Percentiles rank a stretch among this genome's conserved stretches.
Evolutionary conservation across 2,329 filamentous ascomycete species (phyloP).

Genomic region (Trichoderma simmonsii): DNA sequence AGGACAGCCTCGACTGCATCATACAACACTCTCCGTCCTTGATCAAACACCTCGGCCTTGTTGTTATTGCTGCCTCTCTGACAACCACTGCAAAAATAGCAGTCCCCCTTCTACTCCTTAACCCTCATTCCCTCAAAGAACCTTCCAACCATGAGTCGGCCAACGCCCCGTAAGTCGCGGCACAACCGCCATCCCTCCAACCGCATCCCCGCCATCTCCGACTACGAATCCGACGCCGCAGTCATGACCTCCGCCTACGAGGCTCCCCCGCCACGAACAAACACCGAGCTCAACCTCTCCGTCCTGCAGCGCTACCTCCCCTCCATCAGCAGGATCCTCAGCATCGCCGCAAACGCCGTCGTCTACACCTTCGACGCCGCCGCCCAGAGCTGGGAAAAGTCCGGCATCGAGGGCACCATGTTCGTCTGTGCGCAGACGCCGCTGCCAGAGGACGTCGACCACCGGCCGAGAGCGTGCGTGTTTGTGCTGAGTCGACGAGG

Average conservation of each 20-base stretch:
- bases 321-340: slow-evolving; percentile 67
- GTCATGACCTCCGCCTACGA: slow-evolving; percentile 38
- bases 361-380: slow-evolving; percentile 74
- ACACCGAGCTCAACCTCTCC: slow-evolving; percentile 81
- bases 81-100: not conserved
- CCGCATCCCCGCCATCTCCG: slow-evolving; percentile 44
- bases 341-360: slow-evolving; percentile 80
- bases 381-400: slow-evolving; percentile 75
- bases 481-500: slow-evolving; percentile 72
- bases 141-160: slow-evolving; percentile 40
- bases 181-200: slow-evolving; percentile 43
- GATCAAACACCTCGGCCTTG: not conserved
- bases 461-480: slow-evolving; percentile 51
- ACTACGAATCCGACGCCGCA: slow-evolving; percentile 66
- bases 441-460: slow-evolving; percentile 33
- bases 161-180: slow-evolving; percentile 40
- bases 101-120: too few relatives aligned
- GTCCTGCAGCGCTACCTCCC: slow-evolving; percentile 82
- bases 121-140: not conserved
- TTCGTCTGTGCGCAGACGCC: slow-evolving; percentile 73
- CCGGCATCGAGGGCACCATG: slow-evolving; percentile 78
- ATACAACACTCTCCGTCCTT: not conserved
- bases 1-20: not conserved
- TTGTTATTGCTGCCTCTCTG: not conserved
- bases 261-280: slow-evolving; percentile 61